These are phyloP conservation scores for Mycena sanguinolenta DNA, from an alignment of 768 basidiomycete genomes.

Conservation along the genomic window DNA sequence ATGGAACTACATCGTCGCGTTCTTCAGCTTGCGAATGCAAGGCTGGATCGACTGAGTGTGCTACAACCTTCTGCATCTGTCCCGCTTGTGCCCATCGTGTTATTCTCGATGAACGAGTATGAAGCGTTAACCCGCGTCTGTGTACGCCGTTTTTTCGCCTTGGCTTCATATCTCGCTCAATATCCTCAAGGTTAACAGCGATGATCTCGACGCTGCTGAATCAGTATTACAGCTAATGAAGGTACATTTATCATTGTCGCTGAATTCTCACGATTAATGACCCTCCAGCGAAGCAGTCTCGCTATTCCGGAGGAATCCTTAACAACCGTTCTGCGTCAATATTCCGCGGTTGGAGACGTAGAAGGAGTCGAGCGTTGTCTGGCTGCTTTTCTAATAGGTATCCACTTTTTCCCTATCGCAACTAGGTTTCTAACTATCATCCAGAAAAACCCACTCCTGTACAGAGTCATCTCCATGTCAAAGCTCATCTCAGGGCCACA, in stretches of 20 bases:
- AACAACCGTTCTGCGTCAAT: slow-evolving; percentile 62
- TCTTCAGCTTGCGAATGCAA: slow-evolving; percentile 50
- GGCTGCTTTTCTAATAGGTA: slow-evolving; percentile 59
- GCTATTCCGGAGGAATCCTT: slow-evolving; percentile 58
- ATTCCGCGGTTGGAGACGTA: slow-evolving; percentile 62
- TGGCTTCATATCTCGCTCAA: slow-evolving; percentile 10
- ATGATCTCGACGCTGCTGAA: slow-evolving; percentile 66
- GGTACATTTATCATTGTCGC: slow-evolving; percentile 43
- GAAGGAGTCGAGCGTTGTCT: slow-evolving; percentile 61
- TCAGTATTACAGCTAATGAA: slow-evolving; percentile 68
- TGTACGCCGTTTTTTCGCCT: slow-evolving; percentile 50
- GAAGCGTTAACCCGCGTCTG: slow-evolving; percentile 65
- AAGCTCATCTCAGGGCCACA: slow-evolving; percentile 69
- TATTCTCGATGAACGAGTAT: slow-evolving; percentile 68
- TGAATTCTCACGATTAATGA: slow-evolving; percentile 4
- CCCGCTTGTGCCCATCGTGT: slow-evolving; percentile 53
- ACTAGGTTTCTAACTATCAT: slow-evolving; percentile 9
- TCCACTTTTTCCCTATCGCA: slow-evolving; percentile 25
- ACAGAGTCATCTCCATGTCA: slow-evolving; percentile 82
- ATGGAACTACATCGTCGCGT: slow-evolving; percentile 49
- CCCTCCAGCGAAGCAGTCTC: slow-evolving; percentile 56
- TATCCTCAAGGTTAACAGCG: slow-evolving; percentile 56
- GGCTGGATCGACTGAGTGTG: slow-evolving; percentile 50
- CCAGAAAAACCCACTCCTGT: slow-evolving; percentile 59
- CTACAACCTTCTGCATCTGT: slow-evolving; percentile 27